Conservation (phyloP, 2,329 filamentous ascomycete genomes). For the Orbilia brochopaga region DNA sequence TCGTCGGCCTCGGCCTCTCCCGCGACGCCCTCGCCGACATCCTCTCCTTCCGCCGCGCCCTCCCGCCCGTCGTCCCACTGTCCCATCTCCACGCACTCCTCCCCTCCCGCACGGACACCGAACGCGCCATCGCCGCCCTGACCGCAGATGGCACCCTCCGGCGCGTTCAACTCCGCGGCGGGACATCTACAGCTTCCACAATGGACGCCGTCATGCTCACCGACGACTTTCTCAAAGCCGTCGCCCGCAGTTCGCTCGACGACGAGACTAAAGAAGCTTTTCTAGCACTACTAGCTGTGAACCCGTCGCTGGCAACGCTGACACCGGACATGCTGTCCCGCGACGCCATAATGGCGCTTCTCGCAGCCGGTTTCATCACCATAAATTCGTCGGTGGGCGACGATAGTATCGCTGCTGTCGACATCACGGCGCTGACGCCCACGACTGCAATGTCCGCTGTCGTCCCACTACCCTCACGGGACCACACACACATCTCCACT, state of each 20-base stretch:
- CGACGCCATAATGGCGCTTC: constrained; percentile 29
- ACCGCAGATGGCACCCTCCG: constrained; percentile 40
- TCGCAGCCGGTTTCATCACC: constrained; percentile 37
- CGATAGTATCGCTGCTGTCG: constrained; percentile 2
- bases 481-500: constrained; percentile 41
- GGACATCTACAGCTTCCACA: too few relatives aligned
- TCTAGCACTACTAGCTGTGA: constrained; percentile 12
- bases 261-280: constrained; percentile 28
- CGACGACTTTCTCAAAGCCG: constrained; percentile 40
- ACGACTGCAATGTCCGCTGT: constrained; percentile 24
- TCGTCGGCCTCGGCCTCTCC: constrained; percentile 49
- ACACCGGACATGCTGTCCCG: constrained; percentile 22
- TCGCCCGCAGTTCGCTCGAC: constrained; percentile 23
- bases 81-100: constrained; percentile 40
- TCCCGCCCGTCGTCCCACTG: constrained; percentile 41
- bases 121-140: constrained; percentile 28
- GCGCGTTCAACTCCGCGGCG: constrained; percentile 11
- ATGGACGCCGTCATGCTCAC: constrained; percentile 41
- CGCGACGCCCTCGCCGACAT: constrained; percentile 41
- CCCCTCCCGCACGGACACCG: constrained; percentile 36
- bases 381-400: constrained; percentile 18
- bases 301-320: constrained; percentile 22
- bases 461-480: constrained; percentile 20
- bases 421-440: constrained; percentile 39
- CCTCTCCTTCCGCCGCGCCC: constrained; percentile 31